phyloP scores from a whole-genome alignment of 306 rosid species.

The Lathyrus tuberosus region DNA sequence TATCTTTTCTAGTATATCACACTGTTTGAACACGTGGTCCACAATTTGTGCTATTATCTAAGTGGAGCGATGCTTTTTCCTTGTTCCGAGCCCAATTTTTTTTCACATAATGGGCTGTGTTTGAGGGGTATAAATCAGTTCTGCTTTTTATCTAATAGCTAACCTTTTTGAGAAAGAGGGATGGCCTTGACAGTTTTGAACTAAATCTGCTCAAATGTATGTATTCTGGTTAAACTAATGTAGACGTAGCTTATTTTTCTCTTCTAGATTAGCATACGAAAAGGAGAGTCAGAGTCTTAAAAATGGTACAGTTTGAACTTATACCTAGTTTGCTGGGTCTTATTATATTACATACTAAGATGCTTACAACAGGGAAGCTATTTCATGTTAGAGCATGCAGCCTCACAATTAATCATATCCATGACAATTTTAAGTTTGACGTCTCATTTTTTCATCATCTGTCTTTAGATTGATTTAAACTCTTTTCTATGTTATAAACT shows the following conservation, averaged over 20 bases:
- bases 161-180: constrained; percentile 8
- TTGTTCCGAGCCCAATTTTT: constrained; percentile 4
- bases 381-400: too few species aligned
- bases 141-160: constrained; percentile 25
- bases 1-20: constrained; percentile 9
- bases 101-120: constrained; percentile 12
- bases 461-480: constrained; percentile 22
- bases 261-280: constrained; percentile 11
- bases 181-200: background rate
- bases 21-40: constrained; percentile 19
- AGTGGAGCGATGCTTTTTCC: constrained; percentile 1
- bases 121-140: constrained; percentile 29
- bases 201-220: constrained; percentile 4
- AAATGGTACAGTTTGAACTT: constrained; percentile 12
- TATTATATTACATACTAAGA: too few species aligned
- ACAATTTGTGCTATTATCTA: constrained; percentile 18
- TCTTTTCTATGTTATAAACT: constrained; percentile 4
- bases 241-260: constrained; percentile 12
- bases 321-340: constrained; percentile 14
- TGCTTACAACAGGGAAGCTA: too few species aligned
- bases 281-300: constrained; percentile 23
- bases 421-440: constrained; percentile 8
- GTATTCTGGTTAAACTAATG: constrained; percentile 18
- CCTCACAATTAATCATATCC: constrained; percentile 18
- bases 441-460: constrained; percentile 8